phyloP scores from a whole-genome alignment of 495 filamentous ascomycete genomes.

The Parathielavia hyrcaniae region DNA sequence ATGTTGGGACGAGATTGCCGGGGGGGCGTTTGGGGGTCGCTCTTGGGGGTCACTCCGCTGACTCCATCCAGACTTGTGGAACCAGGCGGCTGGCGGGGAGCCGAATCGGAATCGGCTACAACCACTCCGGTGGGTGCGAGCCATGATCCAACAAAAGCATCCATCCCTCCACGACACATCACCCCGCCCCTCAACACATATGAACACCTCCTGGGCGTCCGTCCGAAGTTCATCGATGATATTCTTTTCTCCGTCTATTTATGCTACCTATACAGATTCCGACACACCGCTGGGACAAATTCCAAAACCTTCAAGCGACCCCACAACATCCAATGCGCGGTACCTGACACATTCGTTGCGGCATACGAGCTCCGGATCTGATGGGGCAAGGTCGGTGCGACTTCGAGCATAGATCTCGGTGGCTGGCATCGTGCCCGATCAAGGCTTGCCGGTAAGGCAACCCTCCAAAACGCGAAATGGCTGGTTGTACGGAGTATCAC shows the following conservation, averaged over 20 bases:
- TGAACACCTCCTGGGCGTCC: too few relatives aligned
- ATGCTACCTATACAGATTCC: too few relatives aligned
- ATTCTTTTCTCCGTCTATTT: too few relatives aligned
- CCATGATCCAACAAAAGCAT: constrained; percentile 15
- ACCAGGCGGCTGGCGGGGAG: constrained; percentile 11
- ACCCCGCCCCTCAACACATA: too few relatives aligned
- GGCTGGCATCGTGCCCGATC: not conserved
- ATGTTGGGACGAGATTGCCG: constrained; percentile 10
- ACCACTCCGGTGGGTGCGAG: constrained; percentile 19
- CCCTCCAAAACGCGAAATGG: not conserved
- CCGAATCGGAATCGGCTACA: constrained; percentile 28
- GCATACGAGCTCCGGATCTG: constrained; percentile 15
- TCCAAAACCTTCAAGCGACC: too few relatives aligned
- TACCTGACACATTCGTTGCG: not conserved
- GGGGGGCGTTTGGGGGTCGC: not conserved
- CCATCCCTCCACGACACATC: not conserved
- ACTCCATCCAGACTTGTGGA: not conserved
- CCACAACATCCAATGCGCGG: not conserved
- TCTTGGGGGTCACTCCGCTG: too few relatives aligned
- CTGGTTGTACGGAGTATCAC: not conserved
- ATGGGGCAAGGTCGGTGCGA: constrained; percentile 5
- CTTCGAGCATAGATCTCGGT: constrained; percentile 2
- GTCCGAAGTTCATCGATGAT: too few relatives aligned
- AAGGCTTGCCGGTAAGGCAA: not conserved
- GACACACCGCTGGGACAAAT: too few relatives aligned